A percentile compares a stretch with the other conserved stretches of the same genome.
Conservation (phyloP, 345 rosid species). For the Acer saccharum region DNA sequence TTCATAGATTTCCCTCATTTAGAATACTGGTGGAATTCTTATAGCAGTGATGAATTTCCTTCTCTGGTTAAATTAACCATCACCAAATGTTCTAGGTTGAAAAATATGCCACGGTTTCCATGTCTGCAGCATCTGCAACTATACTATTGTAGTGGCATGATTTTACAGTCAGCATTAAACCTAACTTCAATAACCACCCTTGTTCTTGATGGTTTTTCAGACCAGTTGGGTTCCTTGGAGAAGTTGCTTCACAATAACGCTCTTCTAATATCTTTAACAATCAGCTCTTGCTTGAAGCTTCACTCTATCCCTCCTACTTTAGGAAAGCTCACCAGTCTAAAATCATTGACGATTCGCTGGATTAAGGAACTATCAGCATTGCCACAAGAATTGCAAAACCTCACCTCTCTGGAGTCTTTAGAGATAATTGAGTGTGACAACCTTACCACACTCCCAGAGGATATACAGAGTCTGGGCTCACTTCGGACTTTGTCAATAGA, state of each 20-base stretch:
- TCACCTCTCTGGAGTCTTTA: conserved; percentile 22
- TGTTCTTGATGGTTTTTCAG: conserved; percentile 17
- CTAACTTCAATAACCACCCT: conserved; percentile 18
- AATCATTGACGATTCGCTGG: conserved; percentile 26
- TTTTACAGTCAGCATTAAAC: conserved; percentile 21
- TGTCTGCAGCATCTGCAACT: conserved; percentile 25
- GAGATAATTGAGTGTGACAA: conserved; percentile 25
- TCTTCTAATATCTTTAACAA: conserved; percentile 7
- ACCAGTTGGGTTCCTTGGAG: neutral
- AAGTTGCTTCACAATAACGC: neutral
- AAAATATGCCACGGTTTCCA: conserved; percentile 24
- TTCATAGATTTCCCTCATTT: conserved; percentile 18
- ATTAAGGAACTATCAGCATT: conserved; percentile 14
- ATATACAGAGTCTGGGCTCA: conserved; percentile 14
- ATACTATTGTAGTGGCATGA: conserved; percentile 12
- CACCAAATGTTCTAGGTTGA: conserved; percentile 27
- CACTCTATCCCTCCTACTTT: neutral
- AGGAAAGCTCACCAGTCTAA: conserved; percentile 16
- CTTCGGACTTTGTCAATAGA: conserved; percentile 21
- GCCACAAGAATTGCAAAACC: conserved; percentile 21
- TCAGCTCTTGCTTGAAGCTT: conserved; percentile 25
- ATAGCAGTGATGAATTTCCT: conserved; percentile 23
- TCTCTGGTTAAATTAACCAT: conserved; percentile 21
- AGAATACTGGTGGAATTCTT: conserved; percentile 25
- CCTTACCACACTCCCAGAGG: conserved; percentile 11